Evolutionary conservation across 2,329 filamentous ascomycete species (phyloP), one percentile per base, ranked within the genome.

Genomic region (Cercospora citrullina): DNA sequence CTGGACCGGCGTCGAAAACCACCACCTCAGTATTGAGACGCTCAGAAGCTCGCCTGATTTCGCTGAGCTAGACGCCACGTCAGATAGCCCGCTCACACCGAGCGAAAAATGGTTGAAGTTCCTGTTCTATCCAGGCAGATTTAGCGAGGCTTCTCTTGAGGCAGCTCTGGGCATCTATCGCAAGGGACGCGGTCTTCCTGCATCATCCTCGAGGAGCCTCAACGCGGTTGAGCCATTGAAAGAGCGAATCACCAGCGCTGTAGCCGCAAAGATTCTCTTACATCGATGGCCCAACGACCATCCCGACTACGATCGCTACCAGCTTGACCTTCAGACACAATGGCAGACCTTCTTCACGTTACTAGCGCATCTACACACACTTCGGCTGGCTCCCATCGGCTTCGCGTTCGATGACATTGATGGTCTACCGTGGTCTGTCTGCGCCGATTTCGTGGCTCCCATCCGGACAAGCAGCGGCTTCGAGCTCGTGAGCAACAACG

Each of bases 301-400:
- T 30, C 87, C 92, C 79, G 91, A 96, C 75, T 92, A 92, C 73
- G 88, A 91, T 26, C 86, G 89, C 66, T 95, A 94, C 77, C 87
- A 91, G 66, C 82, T 84, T 36, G 89, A 92, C 33, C 89, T 90
- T 63, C 91, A 95, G 76, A 85, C 87, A 10, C 93, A 97, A 78
- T 99, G 95, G 95, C 89, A 91, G 70, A 88, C 91, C 61, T 96
- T 96, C 79, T 97, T 93, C 81, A 89, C 93, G 33, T 85, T 98
- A 18, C 85, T 96, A 18, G 85, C 91, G 12, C 94, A 97, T 77
- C 82, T 99, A 48, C 93, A 98, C 77, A 93, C 91, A 75, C 90
- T 92, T 75, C 87, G 94, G 75, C 90, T 91, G 18, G 94, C 97
- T 75, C 90, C 92, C 0, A 81, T 98, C 55, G 89, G 91, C 1